phyloP scores from a whole-genome alignment of 805 yeast species.

The Ogataea paraovalis region DNA sequence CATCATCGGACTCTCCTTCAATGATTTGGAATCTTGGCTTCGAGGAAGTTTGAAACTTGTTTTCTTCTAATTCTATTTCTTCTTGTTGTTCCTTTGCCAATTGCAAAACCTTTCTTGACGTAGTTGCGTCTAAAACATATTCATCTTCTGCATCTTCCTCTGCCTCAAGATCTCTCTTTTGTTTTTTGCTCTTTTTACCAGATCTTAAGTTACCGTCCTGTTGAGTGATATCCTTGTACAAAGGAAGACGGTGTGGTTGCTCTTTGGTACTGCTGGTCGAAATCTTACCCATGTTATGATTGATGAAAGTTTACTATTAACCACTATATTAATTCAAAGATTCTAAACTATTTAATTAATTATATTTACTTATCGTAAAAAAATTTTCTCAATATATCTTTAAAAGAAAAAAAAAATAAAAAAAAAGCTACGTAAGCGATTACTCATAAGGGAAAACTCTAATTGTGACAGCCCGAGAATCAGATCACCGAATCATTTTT shows the following conservation, averaged over 20 bases:
- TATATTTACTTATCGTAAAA: not conserved
- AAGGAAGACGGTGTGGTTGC: slow-evolving; percentile 75
- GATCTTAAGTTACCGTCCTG: slow-evolving; percentile 44
- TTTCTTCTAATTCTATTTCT: slow-evolving; percentile 73
- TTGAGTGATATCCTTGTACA: slow-evolving; percentile 72
- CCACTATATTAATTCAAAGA: no score
- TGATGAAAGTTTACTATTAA: no score
- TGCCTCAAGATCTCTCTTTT: slow-evolving; percentile 30
- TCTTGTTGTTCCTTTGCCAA: slow-evolving; percentile 92
- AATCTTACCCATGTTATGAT: slow-evolving; percentile 58
- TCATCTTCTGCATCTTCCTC: slow-evolving; percentile 50
- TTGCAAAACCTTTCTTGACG: slow-evolving; percentile 81
- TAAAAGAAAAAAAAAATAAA: slow-evolving; percentile 9
- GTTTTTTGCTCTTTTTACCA: slow-evolving; percentile 15
- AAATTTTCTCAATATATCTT: slow-evolving; percentile 2
- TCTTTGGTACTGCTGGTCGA: slow-evolving; percentile 46
- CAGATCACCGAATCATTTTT: not conserved
- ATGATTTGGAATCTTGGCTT: slow-evolving; percentile 29
- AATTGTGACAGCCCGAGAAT: not conserved
- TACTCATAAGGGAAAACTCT: no score
- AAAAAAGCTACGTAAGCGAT: not conserved
- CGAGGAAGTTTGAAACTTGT: slow-evolving; percentile 21
- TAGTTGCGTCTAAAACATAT: slow-evolving; percentile 69
- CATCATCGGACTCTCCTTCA: slow-evolving; percentile 35
- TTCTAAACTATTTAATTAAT: no score